Percentiles rank a stretch among this genome's conserved stretches.
Conservation (phyloP, 2,329 filamentous ascomycete species). For the Cryphonectria radicalis region DNA sequence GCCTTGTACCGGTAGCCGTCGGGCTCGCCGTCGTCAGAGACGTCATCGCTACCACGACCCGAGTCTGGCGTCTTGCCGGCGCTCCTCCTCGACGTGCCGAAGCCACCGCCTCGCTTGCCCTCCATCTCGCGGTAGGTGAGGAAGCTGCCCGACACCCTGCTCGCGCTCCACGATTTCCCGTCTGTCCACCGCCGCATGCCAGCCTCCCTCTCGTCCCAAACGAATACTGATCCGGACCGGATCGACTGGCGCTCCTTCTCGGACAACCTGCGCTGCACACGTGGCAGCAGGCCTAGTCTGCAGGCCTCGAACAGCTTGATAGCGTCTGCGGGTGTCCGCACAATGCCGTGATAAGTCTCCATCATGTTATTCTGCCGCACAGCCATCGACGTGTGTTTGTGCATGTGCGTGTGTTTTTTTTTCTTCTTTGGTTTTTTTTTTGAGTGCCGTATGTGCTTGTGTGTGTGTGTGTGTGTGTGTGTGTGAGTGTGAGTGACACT, state of each 20-base stretch:
- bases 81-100: slow-evolving; percentile 60
- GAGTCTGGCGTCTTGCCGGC: slow-evolving; percentile 83
- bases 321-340: slow-evolving; percentile 93
- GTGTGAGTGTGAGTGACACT: not conserved
- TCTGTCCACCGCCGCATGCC: slow-evolving; percentile 99
- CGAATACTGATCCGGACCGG: slow-evolving; percentile 94
- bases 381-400: slow-evolving; percentile 20
- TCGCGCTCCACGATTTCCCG: slow-evolving; percentile 98
- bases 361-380: slow-evolving; percentile 55
- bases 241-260: slow-evolving; percentile 98
- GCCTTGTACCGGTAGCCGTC: slow-evolving; percentile 95
- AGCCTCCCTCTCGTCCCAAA: slow-evolving; percentile 99
- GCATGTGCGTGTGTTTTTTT: not conserved
- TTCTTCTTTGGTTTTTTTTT: no score
- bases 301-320: slow-evolving; percentile 99
- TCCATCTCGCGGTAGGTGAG: slow-evolving; percentile 99
- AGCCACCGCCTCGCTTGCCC: slow-evolving; percentile 86
- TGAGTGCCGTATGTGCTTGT: not conserved
- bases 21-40: slow-evolving; percentile 81
- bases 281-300: slow-evolving; percentile 82
- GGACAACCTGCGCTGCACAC: slow-evolving; percentile 89
- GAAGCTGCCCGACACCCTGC: slow-evolving; percentile 95
- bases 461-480: slow-evolving; percentile 1
- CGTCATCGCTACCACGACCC: slow-evolving; percentile 79
- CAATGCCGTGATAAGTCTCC: slow-evolving; percentile 96